Conservation (phyloP, 345 rosid species). For the Hibiscus mutabilis region DNA sequence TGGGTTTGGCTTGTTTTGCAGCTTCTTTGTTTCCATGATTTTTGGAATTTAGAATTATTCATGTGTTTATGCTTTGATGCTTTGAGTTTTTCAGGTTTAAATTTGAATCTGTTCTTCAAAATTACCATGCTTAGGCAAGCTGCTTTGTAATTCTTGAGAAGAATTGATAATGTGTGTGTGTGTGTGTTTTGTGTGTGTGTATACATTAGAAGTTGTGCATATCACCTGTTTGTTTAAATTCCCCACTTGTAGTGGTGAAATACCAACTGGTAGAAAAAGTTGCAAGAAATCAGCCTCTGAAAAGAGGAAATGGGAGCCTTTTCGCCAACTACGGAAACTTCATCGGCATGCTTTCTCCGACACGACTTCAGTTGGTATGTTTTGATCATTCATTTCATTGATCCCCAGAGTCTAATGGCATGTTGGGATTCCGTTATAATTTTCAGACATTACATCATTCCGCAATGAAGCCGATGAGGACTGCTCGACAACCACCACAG, state of each 20-base stretch:
- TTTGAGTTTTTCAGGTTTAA: too few species aligned
- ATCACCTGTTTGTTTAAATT: not conserved
- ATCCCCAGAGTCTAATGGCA: not conserved
- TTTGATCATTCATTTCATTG: too few species aligned
- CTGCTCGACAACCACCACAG: too few species aligned
- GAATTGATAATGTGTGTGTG: not conserved
- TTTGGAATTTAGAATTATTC: not conserved
- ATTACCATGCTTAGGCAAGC: not conserved
- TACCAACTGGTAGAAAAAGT: not conserved
- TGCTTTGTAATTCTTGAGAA: not conserved
- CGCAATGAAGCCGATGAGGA: not conserved
- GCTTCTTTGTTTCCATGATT: not conserved
- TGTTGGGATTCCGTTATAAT: not conserved
- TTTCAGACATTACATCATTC: not conserved
- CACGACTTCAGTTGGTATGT: too few species aligned
- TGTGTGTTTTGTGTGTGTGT: not conserved
- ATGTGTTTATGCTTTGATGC: too few species aligned
- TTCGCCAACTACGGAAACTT: not conserved
- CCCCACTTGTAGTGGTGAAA: not conserved
- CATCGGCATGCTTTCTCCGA: too few species aligned
- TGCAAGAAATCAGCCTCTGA: not conserved
- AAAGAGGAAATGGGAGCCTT: conserved; percentile 5
- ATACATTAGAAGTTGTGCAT: not conserved
- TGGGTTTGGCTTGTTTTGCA: too few species aligned
- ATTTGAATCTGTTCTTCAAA: not conserved